Base-by-base conservation (phyloP, 2,329 filamentous ascomycete species). In the Ophiostoma ulmi region DNA sequence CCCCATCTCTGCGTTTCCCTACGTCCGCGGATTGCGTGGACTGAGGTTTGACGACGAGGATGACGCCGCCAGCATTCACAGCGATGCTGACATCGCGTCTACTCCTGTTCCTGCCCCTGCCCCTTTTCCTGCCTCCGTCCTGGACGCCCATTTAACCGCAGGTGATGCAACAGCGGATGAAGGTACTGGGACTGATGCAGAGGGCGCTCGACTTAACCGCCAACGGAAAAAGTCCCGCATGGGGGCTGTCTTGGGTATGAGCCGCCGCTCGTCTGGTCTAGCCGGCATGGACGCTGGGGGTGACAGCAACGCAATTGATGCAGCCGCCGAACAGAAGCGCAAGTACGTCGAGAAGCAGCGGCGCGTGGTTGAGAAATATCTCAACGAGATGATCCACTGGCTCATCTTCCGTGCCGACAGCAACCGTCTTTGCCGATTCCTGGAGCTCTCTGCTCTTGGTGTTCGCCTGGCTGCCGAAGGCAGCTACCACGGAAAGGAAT, bases 401-500 rank as follows among this genome's bases (percentile, higher is more conserved):
- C 88, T 99, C 76, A 98, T 99, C 80, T 99, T 99, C 81, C 88
- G 94, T 65, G 90, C 95, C 7, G 94, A 98, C 79, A 97, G 93
- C 80, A 98, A 97, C 77, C 89, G 95, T 11, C 84, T 99, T 4
- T 99, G 95, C 81, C 95, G 96, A 74, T 99, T 99, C 78, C 83
- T 99, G 1, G 95, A 99, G 78, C 83, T 99, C 10, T 99, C 95
- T 26, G 94, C 96, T 0, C 84, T 99, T 5, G 95, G 95, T 31
- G 93, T 99, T 68, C 90, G 96, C 67, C 86, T 99, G 68, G 95
- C 95, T 35, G 93, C 94, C 0, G 96, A 99, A 80, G 94, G 93
- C 38, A 97, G 94, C 76, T 98, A 97, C 76, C 95, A 99, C 77
- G 96, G 95, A 72, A 99, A 99, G 79, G 96, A 99, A 80, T 96